A percentile compares a stretch with the other conserved stretches of the same genome.
phyloP scores from a whole-genome alignment of 345 rosid species.

The Corchorus capsularis region DNA sequence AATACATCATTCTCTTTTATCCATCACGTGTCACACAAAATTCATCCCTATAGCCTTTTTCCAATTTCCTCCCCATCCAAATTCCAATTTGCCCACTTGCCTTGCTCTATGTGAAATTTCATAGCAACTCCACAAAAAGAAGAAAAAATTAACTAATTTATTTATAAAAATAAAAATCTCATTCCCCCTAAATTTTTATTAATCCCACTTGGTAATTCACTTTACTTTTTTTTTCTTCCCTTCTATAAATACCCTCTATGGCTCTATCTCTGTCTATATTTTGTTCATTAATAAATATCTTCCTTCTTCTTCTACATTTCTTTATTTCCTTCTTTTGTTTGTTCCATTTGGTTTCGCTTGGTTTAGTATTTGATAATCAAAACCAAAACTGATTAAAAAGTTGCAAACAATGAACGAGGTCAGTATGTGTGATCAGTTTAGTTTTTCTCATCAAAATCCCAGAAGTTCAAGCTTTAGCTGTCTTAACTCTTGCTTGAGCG shows the following conservation, averaged over 20 bases:
- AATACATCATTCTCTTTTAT: not conserved
- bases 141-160: not conserved
- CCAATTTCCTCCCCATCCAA: not conserved
- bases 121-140: not conserved
- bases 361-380: not conserved
- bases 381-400: not conserved
- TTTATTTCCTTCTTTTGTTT: not conserved
- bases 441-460: constrained; percentile 19
- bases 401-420: constrained; percentile 13
- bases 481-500: constrained; percentile 56
- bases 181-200: not conserved
- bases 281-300: not conserved
- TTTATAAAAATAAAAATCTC: no score
- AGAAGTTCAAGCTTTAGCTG: constrained; percentile 37
- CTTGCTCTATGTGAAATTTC: constrained; percentile 4
- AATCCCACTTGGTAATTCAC: not conserved
- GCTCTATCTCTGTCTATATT: not conserved
- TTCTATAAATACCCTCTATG: constrained; percentile 10
- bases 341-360: not conserved
- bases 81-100: constrained; percentile 17
- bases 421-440: not conserved
- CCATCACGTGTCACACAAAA: constrained; percentile 4
- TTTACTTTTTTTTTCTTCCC: not conserved
- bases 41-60: no score
- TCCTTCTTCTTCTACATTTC: not conserved